A percentile compares a stretch with the other conserved stretches of the same genome.
Conservation (phyloP, 441 rosid species). For the Biscutella laevigata region DNA sequence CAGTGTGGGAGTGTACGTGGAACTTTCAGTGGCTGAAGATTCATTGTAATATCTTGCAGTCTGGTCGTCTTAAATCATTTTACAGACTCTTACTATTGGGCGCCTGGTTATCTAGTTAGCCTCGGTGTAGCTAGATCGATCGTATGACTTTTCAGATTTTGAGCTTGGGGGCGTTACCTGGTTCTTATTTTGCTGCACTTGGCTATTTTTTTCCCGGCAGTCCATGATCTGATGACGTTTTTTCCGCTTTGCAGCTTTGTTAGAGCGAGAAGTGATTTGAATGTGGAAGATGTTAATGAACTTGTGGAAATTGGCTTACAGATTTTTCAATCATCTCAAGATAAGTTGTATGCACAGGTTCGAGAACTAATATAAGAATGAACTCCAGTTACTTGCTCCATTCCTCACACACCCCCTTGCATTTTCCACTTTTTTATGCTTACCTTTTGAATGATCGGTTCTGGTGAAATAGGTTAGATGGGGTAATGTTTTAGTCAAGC, state of each 20-base stretch:
- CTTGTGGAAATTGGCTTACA: slow-evolving; percentile 65
- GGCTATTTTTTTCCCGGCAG: neutral
- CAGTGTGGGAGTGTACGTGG: neutral
- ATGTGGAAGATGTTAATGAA: slow-evolving; percentile 63
- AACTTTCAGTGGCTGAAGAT: neutral
- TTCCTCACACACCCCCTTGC: neutral
- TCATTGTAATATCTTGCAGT: neutral
- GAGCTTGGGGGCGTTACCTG: neutral
- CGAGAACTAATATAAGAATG: slow-evolving; percentile 6
- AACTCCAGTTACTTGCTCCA: neutral
- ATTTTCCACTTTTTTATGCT: slow-evolving; percentile 16
- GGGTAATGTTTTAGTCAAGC: slow-evolving; percentile 74
- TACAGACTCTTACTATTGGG: neutral
- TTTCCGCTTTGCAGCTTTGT: slow-evolving; percentile 45
- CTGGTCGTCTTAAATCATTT: neutral
- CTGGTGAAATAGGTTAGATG: slow-evolving; percentile 75
- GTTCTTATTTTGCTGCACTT: slow-evolving; percentile 3
- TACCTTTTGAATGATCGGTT: slow-evolving; percentile 14
- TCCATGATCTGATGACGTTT: slow-evolving; percentile 10
- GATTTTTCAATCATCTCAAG: slow-evolving; percentile 57
- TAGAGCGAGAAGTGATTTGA: slow-evolving; percentile 86
- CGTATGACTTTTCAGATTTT: neutral
- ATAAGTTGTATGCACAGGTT: slow-evolving; percentile 89
- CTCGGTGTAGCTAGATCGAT: slow-evolving; percentile 6
- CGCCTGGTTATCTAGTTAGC: slow-evolving; percentile 5